Conservation (phyloP, 2,329 filamentous ascomycete genomes). For the Dothidotthia symphoricarpi region DNA sequence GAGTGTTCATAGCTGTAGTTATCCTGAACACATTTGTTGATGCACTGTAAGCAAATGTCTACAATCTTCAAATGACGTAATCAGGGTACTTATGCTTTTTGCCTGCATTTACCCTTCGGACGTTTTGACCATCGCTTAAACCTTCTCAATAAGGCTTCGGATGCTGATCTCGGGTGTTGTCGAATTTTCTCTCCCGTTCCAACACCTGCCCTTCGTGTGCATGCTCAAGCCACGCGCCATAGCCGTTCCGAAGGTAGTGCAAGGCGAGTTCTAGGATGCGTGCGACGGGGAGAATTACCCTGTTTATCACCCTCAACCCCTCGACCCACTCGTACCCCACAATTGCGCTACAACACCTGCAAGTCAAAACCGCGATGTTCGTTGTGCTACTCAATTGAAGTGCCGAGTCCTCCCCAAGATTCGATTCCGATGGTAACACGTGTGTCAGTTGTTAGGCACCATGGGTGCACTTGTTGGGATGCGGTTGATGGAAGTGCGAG, state of each 20-base stretch:
- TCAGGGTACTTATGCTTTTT: neutral
- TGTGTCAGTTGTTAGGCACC: neutral
- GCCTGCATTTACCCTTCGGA: too few relatives aligned
- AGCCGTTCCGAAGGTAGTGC: too few relatives aligned
- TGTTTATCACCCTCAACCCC: conserved; percentile 9
- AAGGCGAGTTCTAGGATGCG: too few relatives aligned
- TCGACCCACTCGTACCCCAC: conserved; percentile 14
- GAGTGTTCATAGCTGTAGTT: neutral
- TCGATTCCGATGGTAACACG: neutral
- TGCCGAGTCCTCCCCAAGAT: conserved; percentile 2
- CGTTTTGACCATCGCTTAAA: too few relatives aligned
- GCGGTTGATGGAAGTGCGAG: neutral
- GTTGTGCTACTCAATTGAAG: neutral
- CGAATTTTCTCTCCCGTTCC: too few relatives aligned
- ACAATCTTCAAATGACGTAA: conserved; percentile 4
- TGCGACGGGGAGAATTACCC: conserved; percentile 24
- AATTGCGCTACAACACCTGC: conserved; percentile 14
- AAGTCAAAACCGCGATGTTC: conserved; percentile 10
- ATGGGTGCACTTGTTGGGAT: conserved; percentile 1
- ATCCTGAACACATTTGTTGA: neutral
- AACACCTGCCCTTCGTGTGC: too few relatives aligned
- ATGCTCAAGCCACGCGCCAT: too few relatives aligned
- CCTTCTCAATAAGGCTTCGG: too few relatives aligned
- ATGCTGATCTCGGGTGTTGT: too few relatives aligned
- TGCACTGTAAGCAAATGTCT: conserved; percentile 4